Percentiles rank a stretch among this genome's conserved stretches.
Conservation (phyloP, 202 grass and related monocot species). For the Panicum virgatum region DNA sequence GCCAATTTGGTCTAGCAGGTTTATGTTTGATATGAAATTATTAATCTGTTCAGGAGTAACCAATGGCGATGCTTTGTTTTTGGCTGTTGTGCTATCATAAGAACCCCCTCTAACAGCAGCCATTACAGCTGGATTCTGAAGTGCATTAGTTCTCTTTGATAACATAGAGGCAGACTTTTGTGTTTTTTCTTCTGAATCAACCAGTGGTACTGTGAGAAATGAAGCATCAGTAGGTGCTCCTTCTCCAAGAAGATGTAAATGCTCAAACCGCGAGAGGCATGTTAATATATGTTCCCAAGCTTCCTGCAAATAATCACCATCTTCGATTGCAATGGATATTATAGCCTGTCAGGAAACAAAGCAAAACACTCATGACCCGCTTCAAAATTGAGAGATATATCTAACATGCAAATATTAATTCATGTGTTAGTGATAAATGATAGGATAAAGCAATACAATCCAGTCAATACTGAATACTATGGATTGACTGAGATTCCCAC, state of each 20-base stretch:
- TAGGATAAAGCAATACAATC: constrained; percentile 9
- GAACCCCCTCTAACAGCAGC: constrained; percentile 93
- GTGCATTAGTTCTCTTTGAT: constrained; percentile 69
- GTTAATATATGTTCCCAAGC: constrained; percentile 98
- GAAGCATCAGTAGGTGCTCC: constrained; percentile 95
- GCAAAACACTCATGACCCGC: neutral
- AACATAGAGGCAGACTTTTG: constrained; percentile 47
- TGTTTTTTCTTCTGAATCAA: constrained; percentile 61
- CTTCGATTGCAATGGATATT: constrained; percentile 95
- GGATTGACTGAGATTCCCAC: constrained; percentile 39
- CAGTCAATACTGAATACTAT: constrained; percentile 17
- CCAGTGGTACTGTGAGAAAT: constrained; percentile 66
- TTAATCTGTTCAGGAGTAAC: constrained; percentile 94
- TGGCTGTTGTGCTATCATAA: constrained; percentile 77
- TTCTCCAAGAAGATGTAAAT: constrained; percentile 94
- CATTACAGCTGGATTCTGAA: constrained; percentile 95
- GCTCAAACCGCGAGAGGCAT: constrained; percentile 97
- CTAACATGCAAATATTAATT: constrained; percentile 14
- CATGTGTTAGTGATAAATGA: constrained; percentile 7
- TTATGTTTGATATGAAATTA: constrained; percentile 94
- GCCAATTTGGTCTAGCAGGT: constrained; percentile 96
- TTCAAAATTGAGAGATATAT: constrained; percentile 10
- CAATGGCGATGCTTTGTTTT: constrained; percentile 57
- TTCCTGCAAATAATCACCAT: constrained; percentile 97
- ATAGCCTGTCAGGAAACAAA: constrained; percentile 68